Evolutionary conservation across 805 yeast species (phyloP).

Genomic region (Blastobotrys mokoenaii): DNA sequence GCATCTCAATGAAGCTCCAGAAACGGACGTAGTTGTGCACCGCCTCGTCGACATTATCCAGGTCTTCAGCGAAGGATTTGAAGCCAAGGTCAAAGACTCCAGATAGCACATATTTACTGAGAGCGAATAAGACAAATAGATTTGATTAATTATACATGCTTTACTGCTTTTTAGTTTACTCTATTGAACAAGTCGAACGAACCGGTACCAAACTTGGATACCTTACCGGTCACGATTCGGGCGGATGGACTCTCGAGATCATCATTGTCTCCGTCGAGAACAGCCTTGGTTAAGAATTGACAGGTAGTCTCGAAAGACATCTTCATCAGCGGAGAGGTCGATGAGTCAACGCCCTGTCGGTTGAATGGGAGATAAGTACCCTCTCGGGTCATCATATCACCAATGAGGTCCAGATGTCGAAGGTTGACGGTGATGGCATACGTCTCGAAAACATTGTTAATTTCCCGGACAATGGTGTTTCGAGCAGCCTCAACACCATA

Average conservation of each 20-base stretch:
- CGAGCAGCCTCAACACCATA: slow-evolving; percentile 99
- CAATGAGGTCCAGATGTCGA: slow-evolving; percentile 93
- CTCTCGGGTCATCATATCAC: slow-evolving; percentile 98
- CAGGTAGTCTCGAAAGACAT: slow-evolving; percentile 99
- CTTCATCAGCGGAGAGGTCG: slow-evolving; percentile 94
- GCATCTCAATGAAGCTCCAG: slow-evolving; percentile 32
- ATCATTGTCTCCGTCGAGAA: slow-evolving; percentile 84
- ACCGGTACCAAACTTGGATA: slow-evolving; percentile 92
- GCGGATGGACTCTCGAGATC: slow-evolving; percentile 88
- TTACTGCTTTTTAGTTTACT: background rate
- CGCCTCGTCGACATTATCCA: slow-evolving; percentile 31
- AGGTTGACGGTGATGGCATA: slow-evolving; percentile 89
- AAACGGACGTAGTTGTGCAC: slow-evolving; percentile 32
- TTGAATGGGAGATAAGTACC: slow-evolving; percentile 94
- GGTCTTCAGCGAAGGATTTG: slow-evolving; percentile 32
- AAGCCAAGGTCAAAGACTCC: slow-evolving; percentile 5
- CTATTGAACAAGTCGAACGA: slow-evolving; percentile 62
- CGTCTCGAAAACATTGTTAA: slow-evolving; percentile 89
- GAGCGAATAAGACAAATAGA: too few relatives aligned
- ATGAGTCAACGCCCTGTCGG: slow-evolving; percentile 95
- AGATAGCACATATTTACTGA: too few relatives aligned
- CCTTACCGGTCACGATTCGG: slow-evolving; percentile 83
- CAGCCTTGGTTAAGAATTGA: slow-evolving; percentile 94
- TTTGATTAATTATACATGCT: too few relatives aligned
- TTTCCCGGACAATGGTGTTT: slow-evolving; percentile 92